Base-by-base conservation (phyloP, 2,329 filamentous ascomycete genomes). In the Colletotrichum chrysophilum region DNA sequence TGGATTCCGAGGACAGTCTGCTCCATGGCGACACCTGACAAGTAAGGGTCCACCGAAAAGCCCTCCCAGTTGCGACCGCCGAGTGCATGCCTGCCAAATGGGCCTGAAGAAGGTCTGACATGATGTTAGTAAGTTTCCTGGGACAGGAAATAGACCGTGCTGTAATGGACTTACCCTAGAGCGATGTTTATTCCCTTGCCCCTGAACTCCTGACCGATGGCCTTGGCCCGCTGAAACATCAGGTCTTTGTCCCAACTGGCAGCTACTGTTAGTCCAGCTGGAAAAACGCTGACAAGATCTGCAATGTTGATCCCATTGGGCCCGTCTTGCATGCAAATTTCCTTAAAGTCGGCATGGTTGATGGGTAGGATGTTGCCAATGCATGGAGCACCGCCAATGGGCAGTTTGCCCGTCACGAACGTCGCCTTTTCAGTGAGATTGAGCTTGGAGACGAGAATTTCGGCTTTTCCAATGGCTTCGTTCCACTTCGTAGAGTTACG, bases 41-140 rank as follows among this genome's bases (percentile, higher is more conserved):
- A 88, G 66, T 96, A 95, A 0, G 95, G 94, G 81, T 97, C 95
- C 1, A 93, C 88, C 0, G 94, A 93, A 81, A 96, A 97, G 0
- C 94, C 94, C 82, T 97, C 95, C 95, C 95, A 97, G 81, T 95
- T 96, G 56, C 95, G 88, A 0, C 95, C 95, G 38, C 92, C 95
- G 64, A 91, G 88, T 2, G 94, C 92, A 79, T 93, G 90, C 79
- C 94, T 92, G 7, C 95, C 95, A 4, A 97, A 82, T 0, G 95
- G 92, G 0, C 95, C 95, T 83, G 94, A 93, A 0, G 93, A 91
- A 8, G 95, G 95, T 12, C 83, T 72, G 24, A n/a, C 6, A 9
- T 2, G 26, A 21, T 12, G 34, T 73, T 18, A 71, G 70, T 26
- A 9, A 21, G 60, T 56, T 28, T 21, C 9, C 4, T 21, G 3